Base-by-base conservation (phyloP, 2,329 filamentous ascomycete genomes). In the Cercospora sesami region DNA sequence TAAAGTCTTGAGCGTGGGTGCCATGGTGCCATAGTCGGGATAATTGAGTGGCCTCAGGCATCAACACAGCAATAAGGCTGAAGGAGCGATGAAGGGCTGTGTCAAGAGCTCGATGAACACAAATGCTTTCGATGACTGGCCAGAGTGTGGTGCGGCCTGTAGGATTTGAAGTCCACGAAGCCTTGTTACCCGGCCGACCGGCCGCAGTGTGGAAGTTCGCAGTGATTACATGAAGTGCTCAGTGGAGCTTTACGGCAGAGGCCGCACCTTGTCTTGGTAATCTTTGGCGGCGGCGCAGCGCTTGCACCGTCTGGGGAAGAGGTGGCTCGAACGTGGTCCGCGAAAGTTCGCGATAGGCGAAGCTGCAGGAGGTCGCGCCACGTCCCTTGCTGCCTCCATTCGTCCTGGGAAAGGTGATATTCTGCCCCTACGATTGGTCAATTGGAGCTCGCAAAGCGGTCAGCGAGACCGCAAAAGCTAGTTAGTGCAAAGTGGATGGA, bases 21-120 rank as follows among this genome's bases (percentile, higher is more conserved):
- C 23, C 16, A 4, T 23, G 48, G 14, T 55, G 48, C 23, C 16
- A 4, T 23, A 23, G 45, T 51, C 45, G 12, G 12, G 23, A 55
- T n/a, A 9, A 55, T 55, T 16, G n/a, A 14, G 16, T 16, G 18
- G 61, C 61, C 61, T 63, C 5, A 63, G 61, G 45, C 61, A 63
- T 23, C 33, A 16, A 6, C 10, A 33, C 60, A 57, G 61, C 48
- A 55, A 23, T 23, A 55, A 63, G 61, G 61, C 61, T 63, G 61
- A 53, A 63, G 30, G 61, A 55, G 26, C 26, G 23, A 9, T 8
- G 14, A n/a, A 16, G 26, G 48, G 48, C 23, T n/a, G 48, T 28
- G 23, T 16, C 7, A 16, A 30, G 48, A 14, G 48, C 23, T 55
- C 48, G 48, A 55, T 55, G 48, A 14, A 14, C 21, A n/a, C 4